Evolutionary conservation across 164 flowering plant species (phyloP).

Genomic region (Aristolochia fimbriata): DNA sequence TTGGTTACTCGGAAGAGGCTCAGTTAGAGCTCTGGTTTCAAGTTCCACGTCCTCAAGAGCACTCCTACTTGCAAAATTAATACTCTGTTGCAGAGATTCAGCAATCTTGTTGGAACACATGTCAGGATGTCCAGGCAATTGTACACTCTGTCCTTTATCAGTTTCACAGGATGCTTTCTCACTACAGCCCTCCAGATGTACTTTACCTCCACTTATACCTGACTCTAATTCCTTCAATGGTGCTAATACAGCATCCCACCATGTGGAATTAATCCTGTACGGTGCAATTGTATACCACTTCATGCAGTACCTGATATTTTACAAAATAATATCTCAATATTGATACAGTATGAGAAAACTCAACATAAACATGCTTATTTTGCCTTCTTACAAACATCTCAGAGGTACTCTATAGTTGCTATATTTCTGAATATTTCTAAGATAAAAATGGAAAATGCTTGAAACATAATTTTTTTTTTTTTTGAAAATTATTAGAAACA

Average conservation of each 20-base stretch:
- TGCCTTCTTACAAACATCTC: too few species aligned
- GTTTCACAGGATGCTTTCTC: constrained; percentile 10
- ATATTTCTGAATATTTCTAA: too few species aligned
- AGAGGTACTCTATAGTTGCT: too few species aligned
- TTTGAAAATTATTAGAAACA: too few species aligned
- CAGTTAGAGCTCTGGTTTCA: constrained; percentile 83
- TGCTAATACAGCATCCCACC: constrained; percentile 85
- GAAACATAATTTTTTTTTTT: too few species aligned
- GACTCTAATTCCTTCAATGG: constrained; percentile 71
- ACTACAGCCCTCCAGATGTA: constrained; percentile 14
- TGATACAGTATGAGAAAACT: background rate
- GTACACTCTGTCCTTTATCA: constrained; percentile 11
- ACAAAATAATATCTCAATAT: background rate
- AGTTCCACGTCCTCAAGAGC: constrained; percentile 89
- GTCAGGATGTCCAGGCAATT: constrained; percentile 6
- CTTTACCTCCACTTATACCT: constrained; percentile 41
- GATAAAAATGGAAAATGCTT: too few species aligned
- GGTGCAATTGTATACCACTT: constrained; percentile 81
- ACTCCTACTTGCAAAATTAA: constrained; percentile 28
- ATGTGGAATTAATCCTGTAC: constrained; percentile 44
- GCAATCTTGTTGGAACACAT: constrained; percentile 4
- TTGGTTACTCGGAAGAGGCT: constrained; percentile 96
- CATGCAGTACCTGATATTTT: constrained; percentile 67
- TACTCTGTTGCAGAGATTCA: constrained; percentile 15
- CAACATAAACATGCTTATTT: background rate